phyloP scores from a whole-genome alignment of 2,329 filamentous ascomycete genomes.

The Lachnellula suecica region DNA sequence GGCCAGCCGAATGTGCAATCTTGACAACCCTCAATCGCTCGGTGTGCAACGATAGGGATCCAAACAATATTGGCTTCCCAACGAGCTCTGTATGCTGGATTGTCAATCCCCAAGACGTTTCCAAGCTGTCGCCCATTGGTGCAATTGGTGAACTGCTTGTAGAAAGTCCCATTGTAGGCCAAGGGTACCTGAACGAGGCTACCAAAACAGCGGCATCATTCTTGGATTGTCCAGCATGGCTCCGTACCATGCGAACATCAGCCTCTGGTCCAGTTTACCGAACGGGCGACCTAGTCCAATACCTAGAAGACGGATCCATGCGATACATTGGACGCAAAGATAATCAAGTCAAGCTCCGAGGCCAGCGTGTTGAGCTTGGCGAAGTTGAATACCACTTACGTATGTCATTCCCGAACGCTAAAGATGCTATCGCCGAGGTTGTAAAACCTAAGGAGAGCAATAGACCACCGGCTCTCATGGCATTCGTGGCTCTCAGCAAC shows the following conservation, averaged over 20 bases:
- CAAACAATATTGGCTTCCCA: neutral
- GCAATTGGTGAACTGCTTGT: conserved; percentile 11
- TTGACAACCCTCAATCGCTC: conserved; percentile 7
- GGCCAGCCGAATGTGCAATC: conserved; percentile 29
- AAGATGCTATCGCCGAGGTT: conserved; percentile 32
- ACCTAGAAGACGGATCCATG: conserved; percentile 55
- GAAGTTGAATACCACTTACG: conserved; percentile 43
- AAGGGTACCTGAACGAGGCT: conserved; percentile 7
- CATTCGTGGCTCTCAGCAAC: conserved; percentile 27
- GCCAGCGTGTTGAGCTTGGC: conserved; percentile 60
- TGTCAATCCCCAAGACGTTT: conserved; percentile 9
- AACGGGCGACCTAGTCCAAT: conserved; percentile 57
- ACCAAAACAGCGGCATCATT: conserved; percentile 9
- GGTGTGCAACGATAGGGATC: conserved; percentile 9
- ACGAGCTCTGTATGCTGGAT: conserved; percentile 11
- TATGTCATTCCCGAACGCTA: conserved; percentile 35
- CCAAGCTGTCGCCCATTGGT: conserved; percentile 10
- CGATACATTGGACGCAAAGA: no score
- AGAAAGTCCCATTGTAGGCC: conserved; percentile 11
- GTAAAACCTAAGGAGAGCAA: conserved; percentile 24
- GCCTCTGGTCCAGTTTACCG: conserved; percentile 48
- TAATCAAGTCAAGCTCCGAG: conserved; percentile 66
- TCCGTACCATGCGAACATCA: conserved; percentile 20
- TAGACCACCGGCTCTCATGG: conserved; percentile 34
- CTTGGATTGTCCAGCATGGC: conserved; percentile 6